Evolutionary conservation across 208 protist genomes (phyloP), one percentile per base, ranked within the genome.

Genomic region (Trypanosoma brucei): DNA sequence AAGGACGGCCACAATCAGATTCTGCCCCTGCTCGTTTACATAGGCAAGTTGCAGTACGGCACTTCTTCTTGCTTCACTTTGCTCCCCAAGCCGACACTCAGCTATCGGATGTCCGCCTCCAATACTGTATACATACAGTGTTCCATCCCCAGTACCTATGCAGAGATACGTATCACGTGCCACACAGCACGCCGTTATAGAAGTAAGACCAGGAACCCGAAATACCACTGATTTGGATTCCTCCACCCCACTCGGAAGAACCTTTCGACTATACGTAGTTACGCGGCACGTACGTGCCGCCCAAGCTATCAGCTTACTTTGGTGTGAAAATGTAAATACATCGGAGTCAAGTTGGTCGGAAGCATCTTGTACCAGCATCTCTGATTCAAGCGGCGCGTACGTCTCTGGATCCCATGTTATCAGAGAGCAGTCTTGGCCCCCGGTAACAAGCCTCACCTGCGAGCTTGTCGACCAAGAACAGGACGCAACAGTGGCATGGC

Each of bases 181-280:
- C 42, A 90, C 75, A 73, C 88, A 91, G 73, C 88, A 90, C 3
- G 88, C 81, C 4, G 88, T 94, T 61, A 94, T 82, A 49, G 82
- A 87, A 44, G 81, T 61, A 34, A 67, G 67, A 22, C 54, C 54
- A 33, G 88, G 83, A 5, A 94, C 59, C 53, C 74, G 70, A 42
- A 94, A 61, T 13, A 74, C 69, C 64, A 90, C 72, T 3, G 69
- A 69, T 14, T 75, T 79, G 59, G 57, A 78, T n/a, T 75, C 69
- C 76, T 94, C 84, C 34, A 80, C 73, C 0, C 88, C 88, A 65
- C 60, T 87, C 13, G 88, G 73, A 52, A 77, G 69, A 8, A 90
- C 55, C 9, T 45, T 52, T 44, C 76, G 56, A 39, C 59, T 49
- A 37, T 83, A 87, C 8, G 75, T 71, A n/a, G 75, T 79, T 0